phyloP scores from a whole-genome alignment of 2,329 filamentous ascomycete genomes.

The Aspergillus aculeatus region DNA sequence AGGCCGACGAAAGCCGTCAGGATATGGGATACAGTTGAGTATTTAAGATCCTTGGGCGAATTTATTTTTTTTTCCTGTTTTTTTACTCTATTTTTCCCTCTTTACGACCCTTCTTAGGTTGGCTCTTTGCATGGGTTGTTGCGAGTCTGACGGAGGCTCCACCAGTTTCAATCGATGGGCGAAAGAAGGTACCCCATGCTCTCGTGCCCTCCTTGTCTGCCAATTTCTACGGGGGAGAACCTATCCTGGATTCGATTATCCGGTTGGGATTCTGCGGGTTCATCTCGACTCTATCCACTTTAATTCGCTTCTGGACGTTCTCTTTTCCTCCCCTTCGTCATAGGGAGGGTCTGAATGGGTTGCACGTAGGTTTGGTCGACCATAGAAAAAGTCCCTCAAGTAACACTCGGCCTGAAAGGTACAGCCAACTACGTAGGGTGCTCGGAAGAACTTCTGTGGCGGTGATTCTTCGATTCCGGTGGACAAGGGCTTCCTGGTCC shows the following conservation, averaged over 20 bases:
- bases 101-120: background rate
- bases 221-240: background rate
- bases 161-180: conserved; percentile 3
- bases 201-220: conserved; percentile 6
- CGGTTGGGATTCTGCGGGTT: too few relatives aligned
- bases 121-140: background rate
- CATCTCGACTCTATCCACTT: background rate
- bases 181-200: conserved; percentile 10
- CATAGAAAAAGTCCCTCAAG: background rate
- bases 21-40: conserved; percentile 10
- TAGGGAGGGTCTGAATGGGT: background rate
- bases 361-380: background rate
- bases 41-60: conserved; percentile 7
- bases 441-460: conserved; percentile 5
- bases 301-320: background rate
- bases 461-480: conserved; percentile 2
- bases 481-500: conserved; percentile 1
- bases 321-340: background rate
- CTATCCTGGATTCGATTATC: background rate
- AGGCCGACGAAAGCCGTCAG: background rate
- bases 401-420: background rate
- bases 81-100: conserved; percentile 8
- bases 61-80: background rate
- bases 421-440: background rate
- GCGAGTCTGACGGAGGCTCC: conserved; percentile 7